Percentiles rank a stretch among this genome's conserved stretches.
Evolutionary conservation across 202 grass and related monocot genomes (phyloP).

Genomic region (Zoysia matrella): DNA sequence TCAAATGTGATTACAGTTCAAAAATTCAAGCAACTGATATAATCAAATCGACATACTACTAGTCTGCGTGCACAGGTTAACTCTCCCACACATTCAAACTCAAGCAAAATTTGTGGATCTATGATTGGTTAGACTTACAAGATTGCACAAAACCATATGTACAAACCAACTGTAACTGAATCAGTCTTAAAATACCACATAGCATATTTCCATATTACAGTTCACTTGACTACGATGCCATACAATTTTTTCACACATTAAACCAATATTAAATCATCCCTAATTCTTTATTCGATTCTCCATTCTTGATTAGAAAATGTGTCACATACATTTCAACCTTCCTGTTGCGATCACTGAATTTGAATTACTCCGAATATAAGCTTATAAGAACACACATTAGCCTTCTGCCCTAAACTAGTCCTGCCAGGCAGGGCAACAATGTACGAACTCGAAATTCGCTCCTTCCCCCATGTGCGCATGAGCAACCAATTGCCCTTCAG

Average conservation of each 20-base stretch:
- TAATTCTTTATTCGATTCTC: neutral
- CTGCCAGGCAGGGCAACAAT: neutral
- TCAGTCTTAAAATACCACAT: neutral
- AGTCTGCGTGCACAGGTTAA: neutral
- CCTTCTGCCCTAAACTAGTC: neutral
- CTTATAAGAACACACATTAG: neutral
- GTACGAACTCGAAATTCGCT: neutral
- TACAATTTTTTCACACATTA: neutral
- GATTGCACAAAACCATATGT: conserved; percentile 8
- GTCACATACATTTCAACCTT: neutral
- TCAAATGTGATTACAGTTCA: neutral
- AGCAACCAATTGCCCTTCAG: neutral
- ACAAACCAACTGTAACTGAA: neutral
- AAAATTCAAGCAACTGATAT: too few relatives aligned
- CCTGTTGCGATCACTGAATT: neutral
- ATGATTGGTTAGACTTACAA: neutral
- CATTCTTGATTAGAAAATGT: neutral
- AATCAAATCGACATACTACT: neutral
- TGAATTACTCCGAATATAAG: neutral
- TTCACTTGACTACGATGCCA: neutral
- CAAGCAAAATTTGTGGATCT: neutral
- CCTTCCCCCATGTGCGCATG: neutral
- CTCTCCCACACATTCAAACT: neutral
- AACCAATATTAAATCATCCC: neutral
- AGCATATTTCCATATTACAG: neutral